These are phyloP conservation scores for Solanum appendiculatum DNA, from an alignment of 257 asterid genomes.

Conservation along the genomic window DNA sequence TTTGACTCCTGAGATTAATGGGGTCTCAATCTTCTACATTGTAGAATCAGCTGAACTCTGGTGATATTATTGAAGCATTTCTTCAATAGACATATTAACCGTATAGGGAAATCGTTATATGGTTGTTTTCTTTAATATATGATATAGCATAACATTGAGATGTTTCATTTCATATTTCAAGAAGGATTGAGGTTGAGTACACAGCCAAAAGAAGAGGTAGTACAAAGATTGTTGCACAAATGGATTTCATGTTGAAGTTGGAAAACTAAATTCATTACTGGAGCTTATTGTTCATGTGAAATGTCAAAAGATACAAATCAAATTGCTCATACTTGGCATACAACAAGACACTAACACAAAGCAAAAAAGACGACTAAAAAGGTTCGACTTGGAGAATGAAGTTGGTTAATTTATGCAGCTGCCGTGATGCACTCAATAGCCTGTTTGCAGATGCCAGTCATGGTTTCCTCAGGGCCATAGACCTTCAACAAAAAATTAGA, in stretches of 20 bases:
- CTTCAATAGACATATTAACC: no score
- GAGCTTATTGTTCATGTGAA: background rate
- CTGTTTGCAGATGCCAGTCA: slow-evolving; percentile 96
- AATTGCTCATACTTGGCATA: slow-evolving; percentile 4
- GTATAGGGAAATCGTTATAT: background rate
- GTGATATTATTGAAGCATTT: no score
- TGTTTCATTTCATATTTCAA: background rate
- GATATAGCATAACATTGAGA: background rate
- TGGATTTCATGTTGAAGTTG: background rate
- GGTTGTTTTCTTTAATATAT: background rate
- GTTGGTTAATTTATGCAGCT: slow-evolving; percentile 51
- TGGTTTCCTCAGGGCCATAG: slow-evolving; percentile 95
- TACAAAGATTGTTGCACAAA: background rate
- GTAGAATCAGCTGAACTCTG: no score
- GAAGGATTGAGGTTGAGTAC: background rate
- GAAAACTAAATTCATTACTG: background rate
- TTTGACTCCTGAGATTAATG: no score
- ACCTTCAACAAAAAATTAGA: slow-evolving; percentile 32
- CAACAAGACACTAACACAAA: slow-evolving; percentile 4
- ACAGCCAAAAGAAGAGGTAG: background rate
- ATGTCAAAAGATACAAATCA: slow-evolving; percentile 8
- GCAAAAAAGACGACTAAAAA: background rate
- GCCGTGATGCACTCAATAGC: slow-evolving; percentile 92
- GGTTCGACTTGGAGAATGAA: background rate
- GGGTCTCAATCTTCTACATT: no score